Evolutionary conservation across 2,329 filamentous ascomycete genomes (phyloP).

Genomic region (Stagonosporopsis rhizophila): DNA sequence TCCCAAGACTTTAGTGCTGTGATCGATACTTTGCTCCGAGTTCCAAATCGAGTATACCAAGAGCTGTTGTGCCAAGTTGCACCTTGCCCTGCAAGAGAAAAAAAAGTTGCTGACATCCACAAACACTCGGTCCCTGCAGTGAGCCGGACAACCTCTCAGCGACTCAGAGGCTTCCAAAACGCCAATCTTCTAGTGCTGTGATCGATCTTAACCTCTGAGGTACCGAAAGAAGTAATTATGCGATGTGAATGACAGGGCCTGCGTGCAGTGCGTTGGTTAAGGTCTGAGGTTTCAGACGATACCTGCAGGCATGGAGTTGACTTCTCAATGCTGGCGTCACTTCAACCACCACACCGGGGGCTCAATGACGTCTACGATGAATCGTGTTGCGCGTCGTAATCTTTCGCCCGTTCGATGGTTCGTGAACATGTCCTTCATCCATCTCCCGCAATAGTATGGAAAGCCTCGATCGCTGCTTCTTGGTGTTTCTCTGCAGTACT

Average conservation of each 20-base stretch:
- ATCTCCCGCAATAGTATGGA: background rate
- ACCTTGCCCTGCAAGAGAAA: conserved; percentile 4
- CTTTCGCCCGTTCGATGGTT: background rate
- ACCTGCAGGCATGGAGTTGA: background rate
- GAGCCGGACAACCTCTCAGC: conserved; percentile 5
- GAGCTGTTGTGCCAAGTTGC: conserved; percentile 7
- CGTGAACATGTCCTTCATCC: too few relatives aligned
- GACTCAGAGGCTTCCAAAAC: conserved; percentile 16
- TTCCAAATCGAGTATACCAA: conserved; percentile 32
- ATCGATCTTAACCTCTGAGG: conserved; percentile 12
- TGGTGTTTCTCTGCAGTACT: background rate
- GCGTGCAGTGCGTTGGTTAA: conserved; percentile 1
- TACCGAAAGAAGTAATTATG: conserved; percentile 6
- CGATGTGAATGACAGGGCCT: background rate
- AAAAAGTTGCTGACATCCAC: conserved; percentile 4
- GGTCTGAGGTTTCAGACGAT: conserved; percentile 5
- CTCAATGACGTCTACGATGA: background rate
- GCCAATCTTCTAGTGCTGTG: conserved; percentile 32
- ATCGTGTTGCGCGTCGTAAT: background rate
- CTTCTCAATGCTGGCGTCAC: background rate
- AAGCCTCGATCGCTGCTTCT: background rate
- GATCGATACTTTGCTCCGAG: conserved; percentile 24
- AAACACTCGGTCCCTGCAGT: conserved; percentile 1
- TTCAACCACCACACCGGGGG: too few relatives aligned
- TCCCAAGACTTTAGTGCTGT: conserved; percentile 40